phyloP scores from a whole-genome alignment of 2,329 filamentous ascomycete genomes.

The Fusarium sp. region DNA sequence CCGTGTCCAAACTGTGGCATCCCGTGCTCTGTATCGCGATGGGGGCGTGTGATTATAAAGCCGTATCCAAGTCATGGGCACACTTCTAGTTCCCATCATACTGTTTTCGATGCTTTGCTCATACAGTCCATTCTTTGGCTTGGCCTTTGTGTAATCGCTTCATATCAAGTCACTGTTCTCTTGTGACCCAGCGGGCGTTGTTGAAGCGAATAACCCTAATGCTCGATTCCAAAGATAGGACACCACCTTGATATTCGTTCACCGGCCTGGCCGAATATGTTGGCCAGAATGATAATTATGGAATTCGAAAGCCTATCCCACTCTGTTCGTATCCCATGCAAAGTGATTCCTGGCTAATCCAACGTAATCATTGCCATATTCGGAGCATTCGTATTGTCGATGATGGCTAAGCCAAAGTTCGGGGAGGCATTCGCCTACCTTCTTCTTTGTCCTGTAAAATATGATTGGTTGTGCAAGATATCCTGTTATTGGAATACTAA shows the following conservation, averaged over 20 bases:
- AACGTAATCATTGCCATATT: slow-evolving; percentile 28
- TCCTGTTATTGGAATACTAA: slow-evolving; percentile 25
- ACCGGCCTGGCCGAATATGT: slow-evolving; percentile 26
- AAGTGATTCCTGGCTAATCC: slow-evolving; percentile 25
- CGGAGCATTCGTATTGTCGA: slow-evolving; percentile 29
- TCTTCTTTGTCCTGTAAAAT: slow-evolving; percentile 6
- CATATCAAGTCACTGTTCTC: slow-evolving; percentile 23
- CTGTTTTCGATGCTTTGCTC: slow-evolving; percentile 32
- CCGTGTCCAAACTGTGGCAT: slow-evolving; percentile 33
- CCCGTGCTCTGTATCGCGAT: slow-evolving; percentile 29
- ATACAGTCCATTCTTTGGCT: slow-evolving; percentile 34
- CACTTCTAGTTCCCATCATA: slow-evolving; percentile 40
- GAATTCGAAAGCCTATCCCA: slow-evolving; percentile 17
- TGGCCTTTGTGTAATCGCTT: slow-evolving; percentile 28
- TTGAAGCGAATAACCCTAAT: slow-evolving; percentile 34
- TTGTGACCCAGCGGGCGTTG: slow-evolving; percentile 17
- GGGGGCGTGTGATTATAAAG: slow-evolving; percentile 40
- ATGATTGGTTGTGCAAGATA: slow-evolving; percentile 25
- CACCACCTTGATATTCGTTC: slow-evolving; percentile 7
- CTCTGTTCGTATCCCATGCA: slow-evolving; percentile 17
- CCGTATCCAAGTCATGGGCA: slow-evolving; percentile 19
- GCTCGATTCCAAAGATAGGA: slow-evolving; percentile 32
- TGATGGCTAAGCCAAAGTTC: slow-evolving; percentile 34
- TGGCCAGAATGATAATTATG: neutral
- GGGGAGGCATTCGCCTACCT: slow-evolving; percentile 38